Conservation (phyloP, 108 stramenopile genomes). For the Fragilaria radians region DNA sequence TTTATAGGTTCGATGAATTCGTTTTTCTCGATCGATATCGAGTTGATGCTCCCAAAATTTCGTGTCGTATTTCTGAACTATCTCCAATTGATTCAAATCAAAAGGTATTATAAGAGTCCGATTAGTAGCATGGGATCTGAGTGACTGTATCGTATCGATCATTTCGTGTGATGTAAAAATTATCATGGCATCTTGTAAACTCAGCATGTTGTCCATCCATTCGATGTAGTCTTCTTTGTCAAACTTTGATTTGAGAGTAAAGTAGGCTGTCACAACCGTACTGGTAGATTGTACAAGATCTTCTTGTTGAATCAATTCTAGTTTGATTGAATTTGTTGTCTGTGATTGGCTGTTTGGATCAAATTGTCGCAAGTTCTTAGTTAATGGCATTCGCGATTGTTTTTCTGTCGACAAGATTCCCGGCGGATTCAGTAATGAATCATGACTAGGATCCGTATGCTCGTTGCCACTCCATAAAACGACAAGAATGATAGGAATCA, state of each 20-base stretch:
- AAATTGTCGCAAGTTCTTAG: too few relatives aligned
- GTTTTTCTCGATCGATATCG: conserved; percentile 46
- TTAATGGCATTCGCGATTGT: too few relatives aligned
- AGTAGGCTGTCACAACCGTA: conserved; percentile 60
- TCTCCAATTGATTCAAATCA: conserved; percentile 35
- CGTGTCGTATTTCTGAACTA: conserved; percentile 16
- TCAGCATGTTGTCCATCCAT: conserved; percentile 66
- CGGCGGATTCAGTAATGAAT: too few relatives aligned
- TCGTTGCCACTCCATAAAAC: too few relatives aligned
- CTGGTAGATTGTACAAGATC: conserved; percentile 23
- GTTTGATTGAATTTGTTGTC: too few relatives aligned
- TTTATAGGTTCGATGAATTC: conserved; percentile 39
- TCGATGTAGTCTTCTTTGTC: conserved; percentile 27
- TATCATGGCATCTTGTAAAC: conserved; percentile 58
- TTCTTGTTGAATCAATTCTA: background rate
- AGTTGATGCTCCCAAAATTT: conserved; percentile 57
- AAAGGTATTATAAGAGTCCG: conserved; percentile 40
- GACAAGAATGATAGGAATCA: too few relatives aligned
- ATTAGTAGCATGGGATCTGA: conserved; percentile 39
- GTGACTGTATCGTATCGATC: conserved; percentile 27
- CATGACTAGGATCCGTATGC: too few relatives aligned
- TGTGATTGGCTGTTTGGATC: too few relatives aligned
- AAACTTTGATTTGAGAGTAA: conserved; percentile 41
- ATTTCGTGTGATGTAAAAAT: conserved; percentile 47
- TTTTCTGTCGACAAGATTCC: too few relatives aligned